A percentile compares a stretch with the other conserved stretches of the same genome.
These are phyloP conservation scores for Rosellinia necatrix DNA, from an alignment of 2,329 filamentous ascomycete genomes.

Conservation along the genomic window DNA sequence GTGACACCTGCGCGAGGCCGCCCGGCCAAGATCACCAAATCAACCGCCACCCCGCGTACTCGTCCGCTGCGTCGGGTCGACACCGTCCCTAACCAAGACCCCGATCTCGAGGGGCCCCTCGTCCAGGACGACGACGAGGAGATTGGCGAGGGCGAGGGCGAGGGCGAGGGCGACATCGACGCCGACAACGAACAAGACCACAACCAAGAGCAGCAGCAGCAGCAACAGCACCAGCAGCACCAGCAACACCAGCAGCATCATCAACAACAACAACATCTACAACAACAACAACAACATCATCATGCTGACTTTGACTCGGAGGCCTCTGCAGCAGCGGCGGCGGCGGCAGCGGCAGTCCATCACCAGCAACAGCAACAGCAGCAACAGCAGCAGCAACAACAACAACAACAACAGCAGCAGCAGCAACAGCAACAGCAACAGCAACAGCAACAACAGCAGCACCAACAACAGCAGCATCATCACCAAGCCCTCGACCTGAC, in stretches of 20 bases:
- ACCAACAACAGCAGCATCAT: constrained; percentile 42
- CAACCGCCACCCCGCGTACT: constrained; percentile 36
- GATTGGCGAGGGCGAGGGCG: constrained; percentile 25
- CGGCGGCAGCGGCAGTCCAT: constrained; percentile 41
- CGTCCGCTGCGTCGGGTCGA: constrained; percentile 40
- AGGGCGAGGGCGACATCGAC: constrained; percentile 26
- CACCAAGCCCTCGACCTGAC: constrained; percentile 41
- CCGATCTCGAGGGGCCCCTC: constrained; percentile 37
- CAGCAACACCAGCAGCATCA: constrained; percentile 29
- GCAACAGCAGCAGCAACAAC: constrained; percentile 20
- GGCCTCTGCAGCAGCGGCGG: constrained; percentile 40
- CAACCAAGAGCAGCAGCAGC: constrained; percentile 29
- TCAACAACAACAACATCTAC: constrained; percentile 27
- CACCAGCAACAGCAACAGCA: constrained; percentile 34
- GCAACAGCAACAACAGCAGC: constrained; percentile 29
- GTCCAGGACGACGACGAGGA: constrained; percentile 31
- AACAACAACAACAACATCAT: constrained; percentile 33
- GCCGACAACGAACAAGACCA: constrained; percentile 34
- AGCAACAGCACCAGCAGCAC: constrained; percentile 29
- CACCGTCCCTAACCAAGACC: constrained; percentile 42
- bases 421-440: constrained; percentile 30
- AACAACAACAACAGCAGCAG: constrained; percentile 22
- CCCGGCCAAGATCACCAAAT: constrained; percentile 52
- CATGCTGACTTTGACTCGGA: constrained; percentile 35
- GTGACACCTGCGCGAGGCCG: constrained; percentile 46